Conservation (phyloP, 2,329 filamentous ascomycete genomes). For the Parasarocladium wereldwijsianum region DNA sequence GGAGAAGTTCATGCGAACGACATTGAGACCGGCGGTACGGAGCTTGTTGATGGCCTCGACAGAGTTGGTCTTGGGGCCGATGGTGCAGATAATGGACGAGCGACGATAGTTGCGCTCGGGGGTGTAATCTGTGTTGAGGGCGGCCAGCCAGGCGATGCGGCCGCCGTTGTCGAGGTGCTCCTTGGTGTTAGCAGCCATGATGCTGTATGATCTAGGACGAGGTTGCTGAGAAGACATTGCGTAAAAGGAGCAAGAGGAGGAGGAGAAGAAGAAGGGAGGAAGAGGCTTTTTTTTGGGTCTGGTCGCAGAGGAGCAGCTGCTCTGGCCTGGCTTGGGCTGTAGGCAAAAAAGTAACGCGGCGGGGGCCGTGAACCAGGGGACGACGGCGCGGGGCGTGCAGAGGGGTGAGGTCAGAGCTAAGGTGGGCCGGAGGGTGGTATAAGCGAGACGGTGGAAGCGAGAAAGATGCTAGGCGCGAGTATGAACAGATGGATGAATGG, state of each 20-base stretch:
- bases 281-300: too few relatives aligned
- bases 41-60: conserved; percentile 94
- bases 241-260: conserved; percentile 6
- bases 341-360: not conserved
- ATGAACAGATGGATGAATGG: too few relatives aligned
- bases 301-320: too few relatives aligned
- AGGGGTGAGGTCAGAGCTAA: not conserved
- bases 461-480: too few relatives aligned
- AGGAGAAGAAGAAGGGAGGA: conserved; percentile 2
- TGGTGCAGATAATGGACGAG: conserved; percentile 97
- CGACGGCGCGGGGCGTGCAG: not conserved
- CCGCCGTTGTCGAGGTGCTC: conserved; percentile 73
- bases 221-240: conserved; percentile 17
- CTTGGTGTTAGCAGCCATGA: conserved; percentile 53
- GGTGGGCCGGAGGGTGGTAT: too few relatives aligned
- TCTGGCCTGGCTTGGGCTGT: too few relatives aligned
- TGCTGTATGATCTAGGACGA: conserved; percentile 20
- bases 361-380: not conserved
- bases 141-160: conserved; percentile 50
- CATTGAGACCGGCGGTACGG: conserved; percentile 81
- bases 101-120: conserved; percentile 85
- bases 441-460: too few relatives aligned
- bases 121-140: conserved; percentile 76
- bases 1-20: conserved; percentile 99
- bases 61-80: conserved; percentile 98